Percentiles rank a stretch among this genome's conserved stretches.
These are phyloP conservation scores for Plantago coronopus DNA, from an alignment of 305 asterid genomes.

Conservation along the genomic window DNA sequence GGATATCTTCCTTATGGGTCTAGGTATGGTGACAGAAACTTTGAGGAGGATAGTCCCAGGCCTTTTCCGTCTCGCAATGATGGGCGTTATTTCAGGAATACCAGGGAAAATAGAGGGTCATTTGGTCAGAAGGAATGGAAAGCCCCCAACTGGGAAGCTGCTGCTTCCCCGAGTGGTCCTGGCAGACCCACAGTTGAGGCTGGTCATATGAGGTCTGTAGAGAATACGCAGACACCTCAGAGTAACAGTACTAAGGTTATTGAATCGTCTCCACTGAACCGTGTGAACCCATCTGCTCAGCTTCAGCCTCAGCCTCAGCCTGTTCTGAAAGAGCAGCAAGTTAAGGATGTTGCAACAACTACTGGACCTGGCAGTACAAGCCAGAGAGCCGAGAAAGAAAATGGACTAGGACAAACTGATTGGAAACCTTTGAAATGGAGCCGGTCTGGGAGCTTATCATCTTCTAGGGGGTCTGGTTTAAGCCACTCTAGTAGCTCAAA, in stretches of 20 bases:
- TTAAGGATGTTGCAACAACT: constrained; percentile 34
- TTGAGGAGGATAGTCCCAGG: constrained; percentile 64
- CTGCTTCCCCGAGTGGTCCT: constrained; percentile 41
- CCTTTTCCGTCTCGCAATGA: constrained; percentile 50
- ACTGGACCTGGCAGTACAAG: constrained; percentile 32
- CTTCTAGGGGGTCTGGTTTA: constrained; percentile 75
- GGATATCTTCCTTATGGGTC: constrained; percentile 62
- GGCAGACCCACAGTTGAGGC: constrained; percentile 45
- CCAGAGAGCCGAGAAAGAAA: constrained; percentile 60
- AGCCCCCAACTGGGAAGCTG: constrained; percentile 48
- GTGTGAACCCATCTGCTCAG: constrained; percentile 27
- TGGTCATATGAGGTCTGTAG: constrained; percentile 54
- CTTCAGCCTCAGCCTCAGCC: constrained; percentile 38
- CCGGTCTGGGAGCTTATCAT: constrained; percentile 77
- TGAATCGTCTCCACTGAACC: constrained; percentile 36
- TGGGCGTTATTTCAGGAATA: constrained; percentile 60
- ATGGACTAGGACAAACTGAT: constrained; percentile 49
- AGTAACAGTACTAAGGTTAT: constrained; percentile 24
- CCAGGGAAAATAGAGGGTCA: constrained; percentile 64
- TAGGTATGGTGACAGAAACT: constrained; percentile 59
- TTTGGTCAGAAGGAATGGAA: constrained; percentile 58
- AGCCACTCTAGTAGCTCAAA: constrained; percentile 73
- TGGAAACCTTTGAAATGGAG: constrained; percentile 84
- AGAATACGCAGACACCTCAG: constrained; percentile 37
- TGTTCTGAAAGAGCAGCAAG: constrained; percentile 42